phyloP scores from a whole-genome alignment of 306 rosid species.

The Pyrus bretschneideri region DNA sequence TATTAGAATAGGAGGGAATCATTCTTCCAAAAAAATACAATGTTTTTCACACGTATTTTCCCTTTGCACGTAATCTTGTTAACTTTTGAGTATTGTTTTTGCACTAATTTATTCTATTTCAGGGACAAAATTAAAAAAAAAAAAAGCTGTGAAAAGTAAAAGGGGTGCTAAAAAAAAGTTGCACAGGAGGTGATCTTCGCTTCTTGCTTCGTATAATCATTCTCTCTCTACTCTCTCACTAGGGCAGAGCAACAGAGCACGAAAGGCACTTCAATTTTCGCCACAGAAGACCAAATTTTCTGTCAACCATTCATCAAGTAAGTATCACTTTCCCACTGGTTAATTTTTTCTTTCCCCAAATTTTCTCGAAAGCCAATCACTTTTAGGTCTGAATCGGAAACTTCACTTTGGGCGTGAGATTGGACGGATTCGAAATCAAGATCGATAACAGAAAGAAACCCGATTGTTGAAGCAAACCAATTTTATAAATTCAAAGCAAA shows the following conservation, averaged over 20 bases:
- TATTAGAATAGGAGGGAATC: rapidly evolving
- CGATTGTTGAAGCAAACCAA: not conserved
- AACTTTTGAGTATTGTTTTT: too few relatives aligned
- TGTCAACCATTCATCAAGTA: not conserved
- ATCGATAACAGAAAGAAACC: not conserved
- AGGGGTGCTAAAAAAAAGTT: not conserved
- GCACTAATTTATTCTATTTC: too few relatives aligned
- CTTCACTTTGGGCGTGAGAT: not conserved
- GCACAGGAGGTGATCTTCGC: not conserved
- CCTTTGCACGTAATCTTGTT: too few relatives aligned
- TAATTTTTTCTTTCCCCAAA: not conserved
- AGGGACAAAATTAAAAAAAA: too few relatives aligned
- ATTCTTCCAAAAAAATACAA: rapidly evolving
- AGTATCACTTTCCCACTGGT: not conserved
- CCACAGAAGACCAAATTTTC: not conserved
- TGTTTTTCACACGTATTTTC: too few relatives aligned
- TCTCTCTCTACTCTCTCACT: not conserved
- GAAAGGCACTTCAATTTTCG: not conserved
- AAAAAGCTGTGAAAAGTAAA: too few relatives aligned
- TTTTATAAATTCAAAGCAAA: not conserved
- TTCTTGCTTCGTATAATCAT: not conserved
- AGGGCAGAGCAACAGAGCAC: not conserved
- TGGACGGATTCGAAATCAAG: not conserved
- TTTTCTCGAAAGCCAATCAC: not conserved
- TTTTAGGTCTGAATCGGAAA: not conserved